These are phyloP conservation scores for Kwoniella dendrophila DNA, from an alignment of 768 basidiomycete genomes.

Conservation along the genomic window DNA sequence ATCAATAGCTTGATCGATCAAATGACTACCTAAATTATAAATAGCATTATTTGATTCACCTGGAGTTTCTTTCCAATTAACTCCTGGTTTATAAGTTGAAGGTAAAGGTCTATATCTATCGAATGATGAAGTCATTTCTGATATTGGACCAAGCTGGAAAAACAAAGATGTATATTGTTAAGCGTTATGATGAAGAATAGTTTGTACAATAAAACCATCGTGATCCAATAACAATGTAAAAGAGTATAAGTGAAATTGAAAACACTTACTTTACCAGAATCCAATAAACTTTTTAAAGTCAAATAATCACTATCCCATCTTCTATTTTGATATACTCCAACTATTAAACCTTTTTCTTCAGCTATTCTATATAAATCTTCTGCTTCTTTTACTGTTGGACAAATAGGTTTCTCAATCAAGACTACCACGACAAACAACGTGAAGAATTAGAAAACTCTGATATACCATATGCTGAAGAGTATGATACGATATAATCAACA, in stretches of 20 bases:
- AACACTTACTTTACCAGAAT: conserved; percentile 58
- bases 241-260: too few relatives aligned
- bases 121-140: conserved; percentile 44
- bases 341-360: conserved; percentile 31
- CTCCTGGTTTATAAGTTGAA: conserved; percentile 14
- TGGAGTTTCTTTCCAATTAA: conserved; percentile 72
- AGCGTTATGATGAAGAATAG: too few relatives aligned
- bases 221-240: too few relatives aligned
- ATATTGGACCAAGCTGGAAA: conserved; percentile 59
- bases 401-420: conserved; percentile 49
- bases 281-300: conserved; percentile 44
- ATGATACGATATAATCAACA: too few relatives aligned
- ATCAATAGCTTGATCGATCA: conserved; percentile 74
- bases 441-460: too few relatives aligned
- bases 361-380: conserved; percentile 41
- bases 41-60: conserved; percentile 67
- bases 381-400: conserved; percentile 38
- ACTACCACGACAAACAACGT: conserved; percentile 59
- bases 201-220: too few relatives aligned
- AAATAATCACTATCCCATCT: conserved; percentile 54
- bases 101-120: conserved; percentile 65
- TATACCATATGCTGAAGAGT: too few relatives aligned
- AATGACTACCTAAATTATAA: conserved; percentile 78
- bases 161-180: background rate
- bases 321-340: conserved; percentile 52